Conservation (phyloP, 768 basidiomycete species). For the Russula ochroleuca region DNA sequence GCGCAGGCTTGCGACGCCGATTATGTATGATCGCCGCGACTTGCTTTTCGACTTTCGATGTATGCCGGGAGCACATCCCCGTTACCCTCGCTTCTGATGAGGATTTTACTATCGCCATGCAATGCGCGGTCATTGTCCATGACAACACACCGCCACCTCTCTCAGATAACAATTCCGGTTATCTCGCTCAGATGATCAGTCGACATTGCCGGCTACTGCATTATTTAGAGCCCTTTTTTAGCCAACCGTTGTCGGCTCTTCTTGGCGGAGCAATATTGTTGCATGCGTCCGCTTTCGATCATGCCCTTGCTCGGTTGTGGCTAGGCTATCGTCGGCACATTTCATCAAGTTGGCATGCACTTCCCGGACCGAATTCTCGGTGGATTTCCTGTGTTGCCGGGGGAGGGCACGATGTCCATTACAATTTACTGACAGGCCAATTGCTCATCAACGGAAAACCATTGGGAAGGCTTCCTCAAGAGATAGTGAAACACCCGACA, state of each 20-base stretch:
- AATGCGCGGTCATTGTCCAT: conserved; percentile 41
- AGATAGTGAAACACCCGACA: conserved; percentile 34
- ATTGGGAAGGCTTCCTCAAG: conserved; percentile 38
- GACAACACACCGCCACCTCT: background rate
- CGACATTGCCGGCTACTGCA: conserved; percentile 12
- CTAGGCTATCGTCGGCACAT: background rate
- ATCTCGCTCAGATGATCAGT: conserved; percentile 3
- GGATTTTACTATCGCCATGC: conserved; percentile 16
- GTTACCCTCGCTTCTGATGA: background rate
- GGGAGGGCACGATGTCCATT: conserved; percentile 30
- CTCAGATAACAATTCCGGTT: background rate
- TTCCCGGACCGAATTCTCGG: conserved; percentile 7
- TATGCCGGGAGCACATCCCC: background rate
- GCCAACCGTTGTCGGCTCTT: background rate
- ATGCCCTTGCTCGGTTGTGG: background rate
- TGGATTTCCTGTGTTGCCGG: background rate
- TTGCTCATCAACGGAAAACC: conserved; percentile 43
- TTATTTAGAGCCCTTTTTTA: conserved; percentile 10
- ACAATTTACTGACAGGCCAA: conserved; percentile 41
- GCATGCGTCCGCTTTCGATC: background rate
- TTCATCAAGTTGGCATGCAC: background rate
- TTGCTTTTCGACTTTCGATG: conserved; percentile 19
- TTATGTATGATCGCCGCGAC: conserved; percentile 15
- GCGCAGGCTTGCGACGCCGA: background rate
- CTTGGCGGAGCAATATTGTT: background rate